Evolutionary conservation across 768 basidiomycete genomes (phyloP).

Genomic region (Panaeolus papilionaceus): DNA sequence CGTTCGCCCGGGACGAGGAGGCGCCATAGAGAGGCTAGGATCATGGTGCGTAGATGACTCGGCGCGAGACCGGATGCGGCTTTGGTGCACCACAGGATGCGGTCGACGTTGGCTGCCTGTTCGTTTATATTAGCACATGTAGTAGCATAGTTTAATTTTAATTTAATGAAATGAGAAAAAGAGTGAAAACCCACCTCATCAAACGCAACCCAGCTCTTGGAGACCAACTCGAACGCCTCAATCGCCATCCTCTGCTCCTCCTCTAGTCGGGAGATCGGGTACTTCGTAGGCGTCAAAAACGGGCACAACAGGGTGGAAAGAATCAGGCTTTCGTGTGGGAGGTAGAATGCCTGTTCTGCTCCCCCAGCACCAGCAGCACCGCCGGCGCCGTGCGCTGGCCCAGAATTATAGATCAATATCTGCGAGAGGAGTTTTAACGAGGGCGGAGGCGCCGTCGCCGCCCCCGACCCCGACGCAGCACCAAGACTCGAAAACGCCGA

Average conservation of each 20-base stretch:
- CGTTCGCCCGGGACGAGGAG: conserved; percentile 51
- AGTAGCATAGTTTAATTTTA: too few relatives aligned
- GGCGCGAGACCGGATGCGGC: conserved; percentile 54
- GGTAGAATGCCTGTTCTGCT: conserved; percentile 28
- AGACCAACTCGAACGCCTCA: conserved; percentile 65
- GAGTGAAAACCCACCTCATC: conserved; percentile 57
- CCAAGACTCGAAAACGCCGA: conserved; percentile 18
- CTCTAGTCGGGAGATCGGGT: conserved; percentile 39
- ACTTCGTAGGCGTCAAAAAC: conserved; percentile 49
- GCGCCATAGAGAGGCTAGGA: conserved; percentile 56
- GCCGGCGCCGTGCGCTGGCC: conserved; percentile 7
- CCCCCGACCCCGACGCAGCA: not conserved
- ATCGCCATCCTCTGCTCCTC: conserved; percentile 62
- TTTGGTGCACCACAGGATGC: conserved; percentile 75
- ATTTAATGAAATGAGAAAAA: too few relatives aligned
- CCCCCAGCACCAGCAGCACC: too few relatives aligned
- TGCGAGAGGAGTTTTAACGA: conserved; percentile 53
- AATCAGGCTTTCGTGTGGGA: conserved; percentile 66
- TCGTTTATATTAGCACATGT: too few relatives aligned
- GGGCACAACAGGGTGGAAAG: conserved; percentile 64
- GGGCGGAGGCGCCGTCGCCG: conserved; percentile 27
- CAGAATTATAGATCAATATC: conserved; percentile 51
- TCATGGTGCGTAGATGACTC: conserved; percentile 47
- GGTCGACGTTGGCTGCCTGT: conserved; percentile 58
- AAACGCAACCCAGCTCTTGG: conserved; percentile 60